Evolutionary conservation across 106 monocot genomes (phyloP).

Genomic region (Agapanthus africanus): DNA sequence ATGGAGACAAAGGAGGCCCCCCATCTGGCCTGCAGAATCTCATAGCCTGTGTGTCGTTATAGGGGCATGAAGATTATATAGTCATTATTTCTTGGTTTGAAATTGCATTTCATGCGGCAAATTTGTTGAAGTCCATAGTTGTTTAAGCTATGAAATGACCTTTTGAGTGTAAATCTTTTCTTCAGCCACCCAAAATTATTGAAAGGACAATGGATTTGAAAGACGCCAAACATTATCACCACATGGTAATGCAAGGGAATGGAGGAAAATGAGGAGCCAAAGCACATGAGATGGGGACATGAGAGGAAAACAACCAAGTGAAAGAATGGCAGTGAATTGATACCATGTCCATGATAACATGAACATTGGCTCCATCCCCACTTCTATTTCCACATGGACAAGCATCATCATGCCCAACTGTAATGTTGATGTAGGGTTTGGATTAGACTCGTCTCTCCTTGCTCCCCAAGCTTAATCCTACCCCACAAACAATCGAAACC

Average conservation of each 20-base stretch:
- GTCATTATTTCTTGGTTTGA: too few species aligned
- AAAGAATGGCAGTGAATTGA: not conserved
- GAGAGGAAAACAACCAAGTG: not conserved
- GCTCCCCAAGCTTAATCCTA: not conserved
- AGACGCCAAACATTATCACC: too few species aligned
- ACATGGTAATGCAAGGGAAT: too few species aligned
- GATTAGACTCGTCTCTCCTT: not conserved
- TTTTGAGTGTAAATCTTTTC: too few species aligned
- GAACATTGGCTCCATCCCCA: not conserved
- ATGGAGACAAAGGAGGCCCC: conserved; percentile 1
- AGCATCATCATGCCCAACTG: not conserved
- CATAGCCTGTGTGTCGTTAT: not conserved
- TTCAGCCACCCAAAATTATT: too few species aligned
- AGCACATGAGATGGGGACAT: not conserved
- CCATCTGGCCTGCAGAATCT: not conserved
- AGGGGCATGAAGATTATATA: not conserved
- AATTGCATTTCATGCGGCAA: too few species aligned
- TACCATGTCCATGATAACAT: conserved; percentile 1
- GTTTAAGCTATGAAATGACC: too few species aligned
- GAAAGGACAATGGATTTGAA: too few species aligned
- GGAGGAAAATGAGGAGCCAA: not conserved
- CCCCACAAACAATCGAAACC: too few species aligned
- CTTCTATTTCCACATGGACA: not conserved
- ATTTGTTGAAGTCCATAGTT: too few species aligned
- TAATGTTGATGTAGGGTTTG: not conserved